phyloP scores from a whole-genome alignment of 2,329 filamentous ascomycete genomes.

The Fusarium sacchari region DNA sequence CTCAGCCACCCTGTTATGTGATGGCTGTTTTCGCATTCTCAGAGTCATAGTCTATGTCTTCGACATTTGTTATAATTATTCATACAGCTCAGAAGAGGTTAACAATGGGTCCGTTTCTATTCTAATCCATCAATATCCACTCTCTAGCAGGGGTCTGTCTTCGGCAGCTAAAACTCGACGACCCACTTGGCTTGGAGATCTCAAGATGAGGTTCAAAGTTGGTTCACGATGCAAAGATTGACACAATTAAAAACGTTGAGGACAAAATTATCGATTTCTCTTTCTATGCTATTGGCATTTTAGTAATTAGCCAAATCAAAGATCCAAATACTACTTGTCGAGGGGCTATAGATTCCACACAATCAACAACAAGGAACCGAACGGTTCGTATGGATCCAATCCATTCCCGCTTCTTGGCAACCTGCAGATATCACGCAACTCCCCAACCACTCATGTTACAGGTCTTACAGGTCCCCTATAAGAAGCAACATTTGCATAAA shows the following conservation, averaged over 20 bases:
- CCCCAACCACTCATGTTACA: neutral
- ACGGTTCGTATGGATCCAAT: neutral
- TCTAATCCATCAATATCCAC: conserved; percentile 18
- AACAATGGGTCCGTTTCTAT: conserved; percentile 20
- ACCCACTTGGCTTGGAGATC: conserved; percentile 25
- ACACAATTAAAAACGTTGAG: neutral
- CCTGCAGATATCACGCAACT: neutral
- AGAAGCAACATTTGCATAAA: neutral
- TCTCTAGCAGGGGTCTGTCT: conserved; percentile 27
- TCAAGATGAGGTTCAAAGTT: conserved; percentile 2
- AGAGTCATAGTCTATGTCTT: neutral
- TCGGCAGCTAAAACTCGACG: conserved; percentile 15
- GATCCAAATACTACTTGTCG: neutral
- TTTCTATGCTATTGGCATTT: accelerated
- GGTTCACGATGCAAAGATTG: conserved; percentile 1
- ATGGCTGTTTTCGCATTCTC: neutral
- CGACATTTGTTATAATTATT: neutral
- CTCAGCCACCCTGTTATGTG: neutral
- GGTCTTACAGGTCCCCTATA: neutral
- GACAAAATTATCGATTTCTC: too few relatives aligned
- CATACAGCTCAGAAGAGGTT: neutral
- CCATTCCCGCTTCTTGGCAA: neutral
- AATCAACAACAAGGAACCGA: neutral
- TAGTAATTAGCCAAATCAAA: neutral
- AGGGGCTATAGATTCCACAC: neutral